These are phyloP conservation scores for Brassica nigra DNA, from an alignment of 345 rosid species.

Conservation along the genomic window DNA sequence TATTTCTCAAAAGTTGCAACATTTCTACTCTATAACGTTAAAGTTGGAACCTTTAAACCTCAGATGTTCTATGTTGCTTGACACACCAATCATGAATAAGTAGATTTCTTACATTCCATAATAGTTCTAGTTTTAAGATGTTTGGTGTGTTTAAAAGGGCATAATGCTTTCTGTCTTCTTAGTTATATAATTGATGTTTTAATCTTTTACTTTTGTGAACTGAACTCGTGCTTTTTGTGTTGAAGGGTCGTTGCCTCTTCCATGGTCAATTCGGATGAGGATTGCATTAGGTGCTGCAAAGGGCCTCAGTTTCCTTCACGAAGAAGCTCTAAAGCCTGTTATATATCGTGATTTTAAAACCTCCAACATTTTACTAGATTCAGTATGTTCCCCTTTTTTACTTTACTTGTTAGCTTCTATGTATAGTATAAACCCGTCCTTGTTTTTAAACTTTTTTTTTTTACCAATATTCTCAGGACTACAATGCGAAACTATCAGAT, in stretches of 20 bases:
- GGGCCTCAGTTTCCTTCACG: conserved; percentile 97
- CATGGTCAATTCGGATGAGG: conserved; percentile 96
- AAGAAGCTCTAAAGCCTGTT: conserved; percentile 93
- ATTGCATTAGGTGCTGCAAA: conserved; percentile 94
- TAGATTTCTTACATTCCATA: background rate
- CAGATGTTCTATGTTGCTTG: background rate
- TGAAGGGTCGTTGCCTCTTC: conserved; percentile 93
- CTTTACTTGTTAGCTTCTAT: too few relatives aligned
- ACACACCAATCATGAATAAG: background rate
- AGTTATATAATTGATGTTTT: background rate
- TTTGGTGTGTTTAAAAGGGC: background rate
- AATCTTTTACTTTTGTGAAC: background rate
- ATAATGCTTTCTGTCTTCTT: conserved; percentile 1
- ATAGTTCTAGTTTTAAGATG: background rate
- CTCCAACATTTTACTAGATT: conserved; percentile 89
- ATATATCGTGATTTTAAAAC: conserved; percentile 98
- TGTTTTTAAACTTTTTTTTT: background rate
- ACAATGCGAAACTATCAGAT: conserved; percentile 85
- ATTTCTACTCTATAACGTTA: background rate
- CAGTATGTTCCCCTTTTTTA: conserved; percentile 46
- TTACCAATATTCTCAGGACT: conserved; percentile 54
- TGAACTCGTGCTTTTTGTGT: background rate
- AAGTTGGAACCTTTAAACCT: background rate
- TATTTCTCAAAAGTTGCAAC: background rate
- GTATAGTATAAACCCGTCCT: background rate